phyloP scores from a whole-genome alignment of 2,329 filamentous ascomycete species.

The Arthrobotrys entomopaga region DNA sequence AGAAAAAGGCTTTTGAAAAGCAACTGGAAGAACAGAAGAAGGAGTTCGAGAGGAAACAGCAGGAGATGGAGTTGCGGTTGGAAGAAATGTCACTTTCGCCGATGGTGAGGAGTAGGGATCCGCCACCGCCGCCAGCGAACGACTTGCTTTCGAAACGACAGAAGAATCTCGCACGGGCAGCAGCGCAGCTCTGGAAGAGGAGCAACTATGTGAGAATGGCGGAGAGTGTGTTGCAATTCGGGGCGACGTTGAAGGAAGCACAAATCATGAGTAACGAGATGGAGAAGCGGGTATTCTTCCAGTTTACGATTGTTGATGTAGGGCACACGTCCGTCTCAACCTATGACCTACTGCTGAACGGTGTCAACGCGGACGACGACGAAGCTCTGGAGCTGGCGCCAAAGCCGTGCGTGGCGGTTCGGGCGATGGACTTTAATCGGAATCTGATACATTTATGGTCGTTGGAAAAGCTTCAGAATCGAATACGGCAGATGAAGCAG shows the following conservation, averaged over 20 bases:
- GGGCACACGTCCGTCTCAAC: conserved; percentile 91
- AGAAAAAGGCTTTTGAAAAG: conserved; percentile 82
- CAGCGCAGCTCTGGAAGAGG: conserved; percentile 79
- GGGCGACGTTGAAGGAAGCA: conserved; percentile 88
- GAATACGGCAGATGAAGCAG: conserved; percentile 91
- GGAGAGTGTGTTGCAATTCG: conserved; percentile 87
- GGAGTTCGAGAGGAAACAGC: conserved; percentile 83
- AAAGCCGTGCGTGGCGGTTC: conserved; percentile 90
- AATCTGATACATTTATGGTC: conserved; percentile 92
- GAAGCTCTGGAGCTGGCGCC: conserved; percentile 79
- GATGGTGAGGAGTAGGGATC: conserved; percentile 42
- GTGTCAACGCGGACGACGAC: conserved; percentile 84
- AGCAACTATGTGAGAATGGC: conserved; percentile 93
- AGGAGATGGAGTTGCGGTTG: conserved; percentile 70
- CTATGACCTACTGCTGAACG: conserved; percentile 95
- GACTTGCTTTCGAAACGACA: conserved; percentile 74
- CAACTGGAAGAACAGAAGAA: conserved; percentile 85
- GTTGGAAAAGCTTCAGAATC: conserved; percentile 85
- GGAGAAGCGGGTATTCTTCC: conserved; percentile 90
- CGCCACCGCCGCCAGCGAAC: conserved; percentile 60
- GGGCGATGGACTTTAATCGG: conserved; percentile 90
- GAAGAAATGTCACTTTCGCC: conserved; percentile 59
- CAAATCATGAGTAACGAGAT: conserved; percentile 98
- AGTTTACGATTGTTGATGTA: conserved; percentile 89
- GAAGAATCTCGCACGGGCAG: conserved; percentile 73